These are phyloP conservation scores for Spatholobus suberectus DNA, from an alignment of 306 rosid genomes.

Conservation along the genomic window DNA sequence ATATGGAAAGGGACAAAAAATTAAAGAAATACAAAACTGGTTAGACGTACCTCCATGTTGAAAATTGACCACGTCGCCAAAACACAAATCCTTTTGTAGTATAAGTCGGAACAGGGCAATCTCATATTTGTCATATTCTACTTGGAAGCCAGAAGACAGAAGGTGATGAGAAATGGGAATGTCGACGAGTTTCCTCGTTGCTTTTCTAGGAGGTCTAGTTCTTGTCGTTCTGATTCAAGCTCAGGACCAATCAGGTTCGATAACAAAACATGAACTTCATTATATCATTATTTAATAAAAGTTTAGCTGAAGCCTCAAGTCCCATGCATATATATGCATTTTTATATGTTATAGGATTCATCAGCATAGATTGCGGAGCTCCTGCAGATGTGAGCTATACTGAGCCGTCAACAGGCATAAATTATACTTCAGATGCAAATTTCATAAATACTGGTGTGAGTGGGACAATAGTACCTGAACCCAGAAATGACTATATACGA, in stretches of 20 bases:
- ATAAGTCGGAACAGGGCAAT: not conserved
- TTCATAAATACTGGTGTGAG: constrained; percentile 48
- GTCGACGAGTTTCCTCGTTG: constrained; percentile 11
- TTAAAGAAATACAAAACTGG: not conserved
- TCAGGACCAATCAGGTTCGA: constrained; percentile 59
- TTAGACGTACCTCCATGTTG: not conserved
- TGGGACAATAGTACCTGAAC: not conserved
- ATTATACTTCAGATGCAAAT: constrained; percentile 54
- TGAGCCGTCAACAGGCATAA: constrained; percentile 25
- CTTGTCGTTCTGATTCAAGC: constrained; percentile 42
- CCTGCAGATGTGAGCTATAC: constrained; percentile 37
- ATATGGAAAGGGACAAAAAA: not conserved
- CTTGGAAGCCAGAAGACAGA: not conserved
- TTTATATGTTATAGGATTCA: constrained; percentile 50
- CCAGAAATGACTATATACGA: not conserved
- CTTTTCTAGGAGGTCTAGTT: constrained; percentile 20
- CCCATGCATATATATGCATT: not conserved
- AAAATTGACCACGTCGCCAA: not conserved
- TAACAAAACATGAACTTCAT: not conserved
- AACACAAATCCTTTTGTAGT: not conserved
- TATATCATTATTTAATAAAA: not conserved
- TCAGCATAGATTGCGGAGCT: constrained; percentile 60
- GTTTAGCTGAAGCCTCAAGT: not conserved
- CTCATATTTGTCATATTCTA: not conserved
- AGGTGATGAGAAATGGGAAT: constrained; percentile 13